phyloP scores from a whole-genome alignment of 225 moss, liverwort and hornwort genomes.

The Asterella californica region DNA sequence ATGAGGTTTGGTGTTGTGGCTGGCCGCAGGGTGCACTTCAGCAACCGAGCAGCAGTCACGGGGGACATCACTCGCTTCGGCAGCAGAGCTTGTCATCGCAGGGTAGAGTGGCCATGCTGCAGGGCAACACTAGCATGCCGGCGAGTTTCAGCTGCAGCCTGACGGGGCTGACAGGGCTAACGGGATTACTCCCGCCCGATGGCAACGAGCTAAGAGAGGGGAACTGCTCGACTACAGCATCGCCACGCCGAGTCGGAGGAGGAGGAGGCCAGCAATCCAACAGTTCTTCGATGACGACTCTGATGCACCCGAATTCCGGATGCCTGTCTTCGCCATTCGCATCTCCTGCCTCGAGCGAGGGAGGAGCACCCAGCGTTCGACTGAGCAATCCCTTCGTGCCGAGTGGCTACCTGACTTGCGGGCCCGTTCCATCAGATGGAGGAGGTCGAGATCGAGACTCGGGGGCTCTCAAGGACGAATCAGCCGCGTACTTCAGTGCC shows the following conservation, averaged over 20 bases:
- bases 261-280: slow-evolving; percentile 71
- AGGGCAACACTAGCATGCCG: slow-evolving; percentile 48
- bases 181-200: slow-evolving; percentile 70
- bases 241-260: slow-evolving; percentile 66
- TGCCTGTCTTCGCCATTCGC: slow-evolving; percentile 70
- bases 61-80: slow-evolving; percentile 72
- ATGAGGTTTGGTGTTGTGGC: background rate
- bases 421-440: slow-evolving; percentile 37
- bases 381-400: slow-evolving; percentile 66
- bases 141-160: slow-evolving; percentile 83
- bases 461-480: slow-evolving; percentile 60
- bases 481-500: slow-evolving; percentile 85
- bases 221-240: slow-evolving; percentile 96
- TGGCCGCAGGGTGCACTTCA: slow-evolving; percentile 62
- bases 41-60: slow-evolving; percentile 90
- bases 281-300: slow-evolving; percentile 94
- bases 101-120: slow-evolving; percentile 68
- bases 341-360: slow-evolving; percentile 93
- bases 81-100: slow-evolving; percentile 55
- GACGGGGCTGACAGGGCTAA: slow-evolving; percentile 69
- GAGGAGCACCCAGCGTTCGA: slow-evolving; percentile 76
- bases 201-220: slow-evolving; percentile 84
- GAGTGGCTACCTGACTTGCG: slow-evolving; percentile 60
- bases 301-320: slow-evolving; percentile 77
- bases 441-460: slow-evolving; percentile 59